A percentile compares a stretch with the other conserved stretches of the same genome.
Evolutionary conservation across 495 filamentous ascomycete genomes (phyloP).

Genomic region (Parathielavia hyrcaniae): DNA sequence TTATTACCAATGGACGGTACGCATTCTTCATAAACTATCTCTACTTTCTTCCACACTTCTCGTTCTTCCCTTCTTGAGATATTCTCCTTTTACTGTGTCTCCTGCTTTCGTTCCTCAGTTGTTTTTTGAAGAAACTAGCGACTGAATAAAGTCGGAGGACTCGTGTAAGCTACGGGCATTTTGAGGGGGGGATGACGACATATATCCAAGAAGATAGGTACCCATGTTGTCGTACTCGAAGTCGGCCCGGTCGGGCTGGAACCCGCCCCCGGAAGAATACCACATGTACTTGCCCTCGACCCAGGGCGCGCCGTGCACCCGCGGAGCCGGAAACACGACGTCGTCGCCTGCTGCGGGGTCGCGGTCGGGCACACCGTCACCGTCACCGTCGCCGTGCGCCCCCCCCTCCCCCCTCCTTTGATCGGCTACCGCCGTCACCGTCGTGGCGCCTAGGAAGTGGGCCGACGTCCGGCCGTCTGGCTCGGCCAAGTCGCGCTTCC

Average conservation of each 20-base stretch:
- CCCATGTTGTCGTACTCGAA: not conserved
- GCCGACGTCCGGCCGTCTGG: not conserved
- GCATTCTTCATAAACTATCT: no score
- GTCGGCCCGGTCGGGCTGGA: not conserved
- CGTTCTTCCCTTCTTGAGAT: no score
- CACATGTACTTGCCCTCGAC: not conserved
- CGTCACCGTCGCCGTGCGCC: not conserved
- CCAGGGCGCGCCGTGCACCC: not conserved
- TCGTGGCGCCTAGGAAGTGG: not conserved
- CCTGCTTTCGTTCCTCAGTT: no score
- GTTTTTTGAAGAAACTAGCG: no score
- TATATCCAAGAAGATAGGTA: not conserved
- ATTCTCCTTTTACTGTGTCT: no score
- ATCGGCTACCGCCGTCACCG: not conserved
- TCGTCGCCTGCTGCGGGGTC: not conserved
- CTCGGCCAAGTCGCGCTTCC: not conserved
- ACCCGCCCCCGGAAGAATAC: not conserved
- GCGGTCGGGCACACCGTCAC: conserved; percentile 1
- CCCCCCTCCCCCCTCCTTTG: no score
- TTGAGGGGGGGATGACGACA: no score
- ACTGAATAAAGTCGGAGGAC: no score
- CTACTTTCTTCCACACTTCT: no score
- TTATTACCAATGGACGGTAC: no score
- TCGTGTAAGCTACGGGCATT: no score
- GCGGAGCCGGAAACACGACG: not conserved